Base-by-base conservation (phyloP, 257 asterid species). In the Solanum paucissectum region DNA sequence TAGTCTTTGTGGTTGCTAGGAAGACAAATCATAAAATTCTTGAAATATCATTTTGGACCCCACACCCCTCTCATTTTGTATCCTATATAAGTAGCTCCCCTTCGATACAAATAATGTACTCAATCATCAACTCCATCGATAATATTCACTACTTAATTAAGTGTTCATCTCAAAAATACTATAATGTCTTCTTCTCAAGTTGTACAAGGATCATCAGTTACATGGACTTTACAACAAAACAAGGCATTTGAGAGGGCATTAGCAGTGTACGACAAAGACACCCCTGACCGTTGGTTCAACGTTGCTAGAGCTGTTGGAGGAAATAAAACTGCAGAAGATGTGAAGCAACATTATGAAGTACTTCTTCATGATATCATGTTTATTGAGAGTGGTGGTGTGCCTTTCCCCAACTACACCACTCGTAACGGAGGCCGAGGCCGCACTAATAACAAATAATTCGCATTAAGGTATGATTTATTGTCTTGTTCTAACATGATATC, bases 241-340 rank as follows among this genome's bases (percentile, higher is more conserved):
- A 96, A 96, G 83, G 98, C 93, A 33, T 96, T 96, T 66, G 99
- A 96, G 86, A 87, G 52, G 92, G 99, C 99, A 3, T 64, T 96
- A 86, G 98, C 98, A 0, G 93, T 91, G 36, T 95, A 92, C 42
- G 98, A 94, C 89, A 86, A 88, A 83, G 98, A 93, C 89, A 92
- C 95, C 0, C 95, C 99, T 0, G 98, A 95, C 82, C 96, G 98
- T 12, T 96, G 99, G 99, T 88, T 88, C 83, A 95, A 95, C 29
- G 95, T 96, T 58, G 99, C 99, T 0, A 89, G 88, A 85, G 97
- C 96, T 3, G 94, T 96, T 1, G 98, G 94, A 23, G 88, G 92
- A 0, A 92, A 93, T 2, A 95, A 96, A 68, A 93, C 98, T 0
- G 90, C 89, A 2, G 98, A 93, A 2, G 98, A 95, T 83, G 99